phyloP scores from a whole-genome alignment of 2,329 filamentous ascomycete genomes.

The Aspergillus spinulosporus region DNA sequence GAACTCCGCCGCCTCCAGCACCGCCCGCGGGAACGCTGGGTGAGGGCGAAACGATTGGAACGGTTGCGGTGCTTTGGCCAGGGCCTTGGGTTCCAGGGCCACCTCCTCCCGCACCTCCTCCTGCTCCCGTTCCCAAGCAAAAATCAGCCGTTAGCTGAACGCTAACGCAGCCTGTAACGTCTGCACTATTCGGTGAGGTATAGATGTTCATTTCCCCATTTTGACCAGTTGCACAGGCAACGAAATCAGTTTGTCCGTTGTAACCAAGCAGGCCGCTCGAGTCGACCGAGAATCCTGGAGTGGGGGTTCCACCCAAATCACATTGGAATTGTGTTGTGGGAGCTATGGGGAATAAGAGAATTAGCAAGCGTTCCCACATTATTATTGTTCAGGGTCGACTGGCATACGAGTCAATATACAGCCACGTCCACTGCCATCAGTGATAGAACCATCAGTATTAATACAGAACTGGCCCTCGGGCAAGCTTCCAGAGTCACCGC shows the following conservation, averaged over 20 bases:
- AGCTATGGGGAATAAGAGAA: constrained; percentile 35
- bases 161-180: constrained; percentile 36
- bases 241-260: constrained; percentile 56
- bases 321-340: constrained; percentile 63
- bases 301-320: constrained; percentile 54
- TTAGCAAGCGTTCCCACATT: constrained; percentile 12
- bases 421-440: constrained; percentile 57
- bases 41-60: constrained; percentile 3
- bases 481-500: constrained; percentile 44
- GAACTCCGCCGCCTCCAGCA: not conserved
- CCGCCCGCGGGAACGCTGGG: not conserved
- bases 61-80: not conserved
- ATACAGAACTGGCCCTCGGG: constrained; percentile 56
- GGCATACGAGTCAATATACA: constrained; percentile 63
- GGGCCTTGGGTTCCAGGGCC: not conserved
- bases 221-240: constrained; percentile 58
- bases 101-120: not conserved
- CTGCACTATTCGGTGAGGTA: constrained; percentile 32
- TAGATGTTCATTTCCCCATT: constrained; percentile 46
- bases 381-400: not conserved
- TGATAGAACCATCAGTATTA: constrained; percentile 54
- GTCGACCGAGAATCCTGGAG: constrained; percentile 57
- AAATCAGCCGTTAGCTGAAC: constrained; percentile 38
- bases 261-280: constrained; percentile 56
- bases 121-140: constrained; percentile 32